phyloP scores from a whole-genome alignment of 2,329 filamentous ascomycete genomes.

The Geosmithia morbida region DNA sequence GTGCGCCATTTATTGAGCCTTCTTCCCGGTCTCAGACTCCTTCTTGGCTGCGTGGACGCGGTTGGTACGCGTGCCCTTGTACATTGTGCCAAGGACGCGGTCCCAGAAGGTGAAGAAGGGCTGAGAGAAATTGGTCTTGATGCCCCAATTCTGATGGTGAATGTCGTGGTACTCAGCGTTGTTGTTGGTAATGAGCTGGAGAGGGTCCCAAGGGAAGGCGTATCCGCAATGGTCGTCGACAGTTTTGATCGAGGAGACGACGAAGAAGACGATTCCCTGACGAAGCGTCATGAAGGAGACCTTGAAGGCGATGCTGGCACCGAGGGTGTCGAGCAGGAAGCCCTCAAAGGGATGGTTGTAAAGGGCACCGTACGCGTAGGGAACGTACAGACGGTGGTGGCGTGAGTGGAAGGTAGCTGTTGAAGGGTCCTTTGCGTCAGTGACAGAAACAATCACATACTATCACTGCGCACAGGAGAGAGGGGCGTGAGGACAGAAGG shows the following conservation, averaged over 20 bases:
- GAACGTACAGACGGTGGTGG: slow-evolving; percentile 93
- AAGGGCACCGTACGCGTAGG: slow-evolving; percentile 90
- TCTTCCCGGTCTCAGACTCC: slow-evolving; percentile 1
- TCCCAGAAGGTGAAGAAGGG: slow-evolving; percentile 98
- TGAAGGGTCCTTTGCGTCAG: slow-evolving; percentile 3
- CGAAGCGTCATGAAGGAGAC: slow-evolving; percentile 68
- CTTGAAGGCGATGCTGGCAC: slow-evolving; percentile 74
- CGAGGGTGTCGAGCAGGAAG: slow-evolving; percentile 82
- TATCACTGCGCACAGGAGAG: slow-evolving; percentile 15
- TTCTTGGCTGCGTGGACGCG: slow-evolving; percentile 22
- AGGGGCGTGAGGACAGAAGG: slow-evolving; percentile 24
- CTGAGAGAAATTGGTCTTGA: slow-evolving; percentile 89
- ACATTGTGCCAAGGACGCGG: slow-evolving; percentile 64
- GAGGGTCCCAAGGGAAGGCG: slow-evolving; percentile 83
- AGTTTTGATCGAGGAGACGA: slow-evolving; percentile 82
- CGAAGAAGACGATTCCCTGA: slow-evolving; percentile 83
- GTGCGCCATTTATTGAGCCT: not conserved
- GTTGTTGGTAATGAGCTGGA: slow-evolving; percentile 85
- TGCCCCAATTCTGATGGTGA: slow-evolving; percentile 97
- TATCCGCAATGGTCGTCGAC: slow-evolving; percentile 98
- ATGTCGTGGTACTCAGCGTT: slow-evolving; percentile 96
- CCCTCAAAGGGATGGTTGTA: slow-evolving; percentile 96
- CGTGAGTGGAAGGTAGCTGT: slow-evolving; percentile 80
- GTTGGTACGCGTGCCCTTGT: slow-evolving; percentile 46
- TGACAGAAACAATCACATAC: not conserved